Conservation (phyloP, 1,284 basidiomycete species). For the Hemileia vastatrix region DNA sequence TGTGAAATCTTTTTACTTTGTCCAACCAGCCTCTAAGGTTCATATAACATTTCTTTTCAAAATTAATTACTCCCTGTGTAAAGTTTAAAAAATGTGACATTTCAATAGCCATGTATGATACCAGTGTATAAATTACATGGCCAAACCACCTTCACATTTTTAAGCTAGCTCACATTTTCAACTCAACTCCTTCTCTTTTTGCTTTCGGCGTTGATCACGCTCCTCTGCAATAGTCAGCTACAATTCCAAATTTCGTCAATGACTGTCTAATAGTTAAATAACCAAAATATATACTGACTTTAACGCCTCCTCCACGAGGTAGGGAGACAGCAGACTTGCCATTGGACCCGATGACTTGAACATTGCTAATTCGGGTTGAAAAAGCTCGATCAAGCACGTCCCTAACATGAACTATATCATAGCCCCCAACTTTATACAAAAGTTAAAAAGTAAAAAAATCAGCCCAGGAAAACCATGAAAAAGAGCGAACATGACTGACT, state of each 20-base stretch:
- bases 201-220: conserved; percentile 43
- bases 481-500: conserved; percentile 51
- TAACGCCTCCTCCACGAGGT: conserved; percentile 96
- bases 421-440: conserved; percentile 13
- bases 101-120: too few species aligned
- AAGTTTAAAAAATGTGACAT: too few species aligned
- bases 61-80: too few species aligned
- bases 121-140: too few species aligned
- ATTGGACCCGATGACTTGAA: conserved; percentile 95
- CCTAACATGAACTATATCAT: conserved; percentile 61
- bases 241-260: not conserved
- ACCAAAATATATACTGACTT: conserved; percentile 43
- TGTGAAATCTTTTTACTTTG: too few species aligned
- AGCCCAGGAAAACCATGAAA: not conserved
- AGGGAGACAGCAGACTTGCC: conserved; percentile 93
- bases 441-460: not conserved
- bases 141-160: too few species aligned
- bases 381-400: conserved; percentile 81
- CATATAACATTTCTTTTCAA: too few species aligned
- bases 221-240: conserved; percentile 51
- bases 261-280: not conserved
- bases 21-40: too few species aligned
- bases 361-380: conserved; percentile 70
- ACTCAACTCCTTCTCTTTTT: conserved; percentile 29
- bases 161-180: too few species aligned